Evolutionary conservation across 805 yeast species (phyloP).

Genomic region (Vanderwaltozyma tropicalis): DNA sequence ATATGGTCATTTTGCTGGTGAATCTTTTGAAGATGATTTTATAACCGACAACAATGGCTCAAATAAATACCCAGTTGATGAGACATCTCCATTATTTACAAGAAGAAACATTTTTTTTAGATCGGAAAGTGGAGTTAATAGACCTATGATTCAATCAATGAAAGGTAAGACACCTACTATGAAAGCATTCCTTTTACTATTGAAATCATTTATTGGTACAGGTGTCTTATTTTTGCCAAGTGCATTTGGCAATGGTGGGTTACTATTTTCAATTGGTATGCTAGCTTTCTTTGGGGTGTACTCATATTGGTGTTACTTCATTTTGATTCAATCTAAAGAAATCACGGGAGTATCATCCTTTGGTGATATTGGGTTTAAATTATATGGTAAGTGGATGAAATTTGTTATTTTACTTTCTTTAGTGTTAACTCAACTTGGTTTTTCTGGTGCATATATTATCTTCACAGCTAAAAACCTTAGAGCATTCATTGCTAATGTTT

Average conservation of each 20-base stretch:
- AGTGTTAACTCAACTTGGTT: constrained; percentile 65
- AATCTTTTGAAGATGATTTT: constrained; percentile 60
- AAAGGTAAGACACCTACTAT: constrained; percentile 43
- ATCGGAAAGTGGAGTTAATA: background rate
- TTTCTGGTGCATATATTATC: constrained; percentile 71
- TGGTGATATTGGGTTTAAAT: constrained; percentile 58
- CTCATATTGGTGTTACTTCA: constrained; percentile 71
- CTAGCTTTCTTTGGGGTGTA: constrained; percentile 53
- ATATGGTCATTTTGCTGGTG: constrained; percentile 85
- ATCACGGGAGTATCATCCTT: constrained; percentile 61
- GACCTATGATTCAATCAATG: constrained; percentile 1
- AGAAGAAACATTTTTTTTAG: background rate
- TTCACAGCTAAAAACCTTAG: constrained; percentile 64
- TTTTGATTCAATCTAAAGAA: constrained; percentile 48
- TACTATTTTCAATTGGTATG: constrained; percentile 43
- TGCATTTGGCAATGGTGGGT: constrained; percentile 66
- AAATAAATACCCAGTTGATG: background rate
- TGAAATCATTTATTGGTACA: constrained; percentile 71
- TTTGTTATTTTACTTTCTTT: constrained; percentile 52
- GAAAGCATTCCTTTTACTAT: constrained; percentile 59
- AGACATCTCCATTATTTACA: background rate
- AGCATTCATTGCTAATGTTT: constrained; percentile 49
- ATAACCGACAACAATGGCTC: constrained; percentile 9
- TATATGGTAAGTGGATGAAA: constrained; percentile 61
- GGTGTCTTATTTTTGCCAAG: constrained; percentile 63